Base-by-base conservation (phyloP, 176 grass and related monocot species). In the Carex kokanica region DNA sequence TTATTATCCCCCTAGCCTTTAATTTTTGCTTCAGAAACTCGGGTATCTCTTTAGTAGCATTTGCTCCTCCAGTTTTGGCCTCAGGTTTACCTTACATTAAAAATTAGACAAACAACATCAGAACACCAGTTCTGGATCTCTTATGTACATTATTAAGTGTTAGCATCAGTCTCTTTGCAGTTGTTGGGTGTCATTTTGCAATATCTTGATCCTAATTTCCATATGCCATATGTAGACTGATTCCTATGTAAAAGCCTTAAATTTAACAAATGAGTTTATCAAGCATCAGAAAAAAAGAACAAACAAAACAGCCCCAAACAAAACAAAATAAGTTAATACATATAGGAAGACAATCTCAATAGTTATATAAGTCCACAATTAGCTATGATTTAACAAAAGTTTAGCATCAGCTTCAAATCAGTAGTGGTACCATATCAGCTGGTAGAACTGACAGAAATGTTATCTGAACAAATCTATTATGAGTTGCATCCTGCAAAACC, bases 1-100 rank as follows among this genome's bases (percentile, higher is more conserved):
- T 93, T 74, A 99, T 86, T 88, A 95, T 95, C 60, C 93, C 93
- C 89, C 93, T 95, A 56, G 91, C 86, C 87, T 73, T 95, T 78
- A 99, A 80, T 74, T 78, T 93, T 79, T 93, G 83, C 86, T 88
- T 99, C 70, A 99, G 87, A 84, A 90, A 99, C 0, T 95, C 96
- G 1, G 96, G 96, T 73, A 99, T 63, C 43, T 90, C 72, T 12
- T 88, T 94, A 60, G 88, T n/a, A 85, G 65, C 45, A 86, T 91
- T 90, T 23, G 81, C 62, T 87, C 88, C 89, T 81, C 87, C 81
- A 83, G 77, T 16, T 83, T 84, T 83, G 80, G 84, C 82, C 66
- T 15, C 87, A 34, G 89, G 64, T 88, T 93, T 91, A 70, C 71
- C 88, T 93, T 84, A n/a, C 72, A 75, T 49, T 8, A 75, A 3